Evolutionary conservation across 2,329 filamentous ascomycete species (phyloP).

Genomic region (Neofusicoccum cordaticola): DNA sequence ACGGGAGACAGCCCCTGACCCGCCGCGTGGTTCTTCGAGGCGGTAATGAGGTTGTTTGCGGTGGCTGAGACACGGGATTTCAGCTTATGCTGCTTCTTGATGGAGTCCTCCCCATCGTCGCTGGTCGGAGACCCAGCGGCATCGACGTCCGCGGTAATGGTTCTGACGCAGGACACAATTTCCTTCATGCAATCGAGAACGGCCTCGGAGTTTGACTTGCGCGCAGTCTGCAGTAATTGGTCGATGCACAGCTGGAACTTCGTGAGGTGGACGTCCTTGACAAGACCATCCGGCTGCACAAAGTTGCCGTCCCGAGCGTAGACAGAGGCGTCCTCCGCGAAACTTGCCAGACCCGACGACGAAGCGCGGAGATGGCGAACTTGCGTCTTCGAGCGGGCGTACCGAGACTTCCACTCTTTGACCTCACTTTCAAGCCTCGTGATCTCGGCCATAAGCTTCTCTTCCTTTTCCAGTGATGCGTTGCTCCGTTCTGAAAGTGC

Average conservation of each 20-base stretch:
- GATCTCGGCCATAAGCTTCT: constrained; percentile 72
- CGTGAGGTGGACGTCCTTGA: constrained; percentile 90
- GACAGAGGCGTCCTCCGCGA: constrained; percentile 61
- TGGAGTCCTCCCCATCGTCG: constrained; percentile 29
- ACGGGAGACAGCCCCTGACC: constrained; percentile 85
- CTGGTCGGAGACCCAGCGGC: constrained; percentile 48
- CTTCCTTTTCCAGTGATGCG: constrained; percentile 76
- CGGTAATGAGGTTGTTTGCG: constrained; percentile 93
- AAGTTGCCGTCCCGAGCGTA: constrained; percentile 66
- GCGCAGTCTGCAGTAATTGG: constrained; percentile 76
- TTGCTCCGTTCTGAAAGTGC: constrained; percentile 76
- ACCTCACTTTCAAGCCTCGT: constrained; percentile 77
- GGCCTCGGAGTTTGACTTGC: constrained; percentile 67
- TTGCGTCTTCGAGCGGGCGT: constrained; percentile 84
- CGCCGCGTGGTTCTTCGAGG: constrained; percentile 84
- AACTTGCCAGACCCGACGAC: constrained; percentile 69
- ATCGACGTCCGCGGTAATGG: constrained; percentile 77
- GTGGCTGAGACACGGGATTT: constrained; percentile 85
- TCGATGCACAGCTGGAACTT: constrained; percentile 94
- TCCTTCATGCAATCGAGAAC: constrained; percentile 84
- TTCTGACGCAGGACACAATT: constrained; percentile 77
- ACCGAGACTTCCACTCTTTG: constrained; percentile 85
- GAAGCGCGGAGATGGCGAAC: constrained; percentile 76
- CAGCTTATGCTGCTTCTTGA: constrained; percentile 64
- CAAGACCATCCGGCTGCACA: constrained; percentile 65